A percentile compares a stretch with the other conserved stretches of the same genome.
Evolutionary conservation across 1,139 yeast species (phyloP).

Genomic region (Magnusiomyces magnusii): DNA sequence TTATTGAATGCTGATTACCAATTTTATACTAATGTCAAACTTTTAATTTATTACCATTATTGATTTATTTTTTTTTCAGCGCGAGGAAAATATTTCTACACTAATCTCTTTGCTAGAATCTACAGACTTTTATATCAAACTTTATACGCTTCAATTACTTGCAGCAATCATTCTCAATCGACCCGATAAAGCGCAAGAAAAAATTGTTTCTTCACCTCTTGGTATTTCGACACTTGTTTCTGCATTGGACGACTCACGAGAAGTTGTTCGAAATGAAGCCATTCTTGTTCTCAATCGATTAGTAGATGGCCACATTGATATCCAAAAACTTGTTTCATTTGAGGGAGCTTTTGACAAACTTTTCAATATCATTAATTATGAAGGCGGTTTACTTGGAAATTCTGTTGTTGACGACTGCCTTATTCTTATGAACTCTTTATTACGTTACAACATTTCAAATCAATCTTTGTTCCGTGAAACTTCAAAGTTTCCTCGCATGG

Average conservation of each 20-base stretch:
- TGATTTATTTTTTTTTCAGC: slow-evolving; percentile 17
- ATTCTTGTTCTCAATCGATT: slow-evolving; percentile 75
- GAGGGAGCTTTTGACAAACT: slow-evolving; percentile 84
- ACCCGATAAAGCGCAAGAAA: slow-evolving; percentile 64
- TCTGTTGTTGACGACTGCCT: slow-evolving; percentile 85
- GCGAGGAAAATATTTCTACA: slow-evolving; percentile 47
- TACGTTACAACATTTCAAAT: slow-evolving; percentile 81
- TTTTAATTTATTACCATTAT: too few species aligned
- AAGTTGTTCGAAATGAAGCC: slow-evolving; percentile 81
- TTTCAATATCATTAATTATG: slow-evolving; percentile 69
- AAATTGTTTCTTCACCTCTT: slow-evolving; percentile 64
- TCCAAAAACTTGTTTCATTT: slow-evolving; percentile 90
- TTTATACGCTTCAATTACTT: slow-evolving; percentile 75
- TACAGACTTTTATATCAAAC: slow-evolving; percentile 61
- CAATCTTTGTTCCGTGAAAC: slow-evolving; percentile 87
- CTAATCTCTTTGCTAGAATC: slow-evolving; percentile 52
- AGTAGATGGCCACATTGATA: slow-evolving; percentile 73
- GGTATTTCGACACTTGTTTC: slow-evolving; percentile 71
- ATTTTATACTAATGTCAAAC: too few species aligned
- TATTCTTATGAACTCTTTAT: slow-evolving; percentile 60
- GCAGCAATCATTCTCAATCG: slow-evolving; percentile 81
- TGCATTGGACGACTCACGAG: slow-evolving; percentile 63
- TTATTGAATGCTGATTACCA: background rate
- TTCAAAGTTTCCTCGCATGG: slow-evolving; percentile 61
- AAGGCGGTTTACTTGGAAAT: slow-evolving; percentile 90